A percentile compares a stretch with the other conserved stretches of the same genome.
phyloP scores from a whole-genome alignment of 1,284 basidiomycete genomes.

The Malassezia equina region DNA sequence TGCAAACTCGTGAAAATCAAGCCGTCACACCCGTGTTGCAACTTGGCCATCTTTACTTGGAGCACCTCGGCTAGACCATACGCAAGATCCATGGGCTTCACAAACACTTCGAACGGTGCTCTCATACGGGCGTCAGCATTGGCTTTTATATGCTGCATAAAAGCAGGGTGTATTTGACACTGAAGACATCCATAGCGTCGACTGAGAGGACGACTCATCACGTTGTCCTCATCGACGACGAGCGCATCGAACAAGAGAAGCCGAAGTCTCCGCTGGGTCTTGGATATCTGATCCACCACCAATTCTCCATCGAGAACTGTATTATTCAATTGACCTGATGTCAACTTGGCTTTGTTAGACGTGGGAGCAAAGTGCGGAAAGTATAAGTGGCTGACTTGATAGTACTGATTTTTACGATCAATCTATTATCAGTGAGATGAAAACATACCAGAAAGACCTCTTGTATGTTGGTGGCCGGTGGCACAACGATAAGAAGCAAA shows the following conservation, averaged over 20 bases:
- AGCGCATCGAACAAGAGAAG: conserved; percentile 88
- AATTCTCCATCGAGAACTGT: conserved; percentile 90
- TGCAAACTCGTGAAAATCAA: conserved; percentile 90
- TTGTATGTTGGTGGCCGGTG: conserved; percentile 55
- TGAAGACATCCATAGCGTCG: conserved; percentile 80
- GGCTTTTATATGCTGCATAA: conserved; percentile 62
- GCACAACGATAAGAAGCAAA: conserved; percentile 65
- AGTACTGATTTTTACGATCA: conserved; percentile 85
- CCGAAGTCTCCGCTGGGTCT: conserved; percentile 60
- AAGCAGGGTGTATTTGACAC: conserved; percentile 73
- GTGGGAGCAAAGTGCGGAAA: conserved; percentile 57
- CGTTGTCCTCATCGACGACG: conserved; percentile 71
- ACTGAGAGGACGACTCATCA: conserved; percentile 70
- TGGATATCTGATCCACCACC: conserved; percentile 69
- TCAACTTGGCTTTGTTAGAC: conserved; percentile 7
- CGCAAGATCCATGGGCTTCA: conserved; percentile 80
- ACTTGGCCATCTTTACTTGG: conserved; percentile 66
- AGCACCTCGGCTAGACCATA: conserved; percentile 81
- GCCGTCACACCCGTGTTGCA: conserved; percentile 89
- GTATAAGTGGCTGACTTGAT: conserved; percentile 58
- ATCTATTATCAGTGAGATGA: conserved; percentile 51
- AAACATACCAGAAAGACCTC: conserved; percentile 55
- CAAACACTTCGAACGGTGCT: conserved; percentile 70
- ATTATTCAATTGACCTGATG: conserved; percentile 53
- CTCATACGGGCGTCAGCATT: conserved; percentile 53